phyloP scores from a whole-genome alignment of 768 basidiomycete genomes.

The Mycena albidolilacea region DNA sequence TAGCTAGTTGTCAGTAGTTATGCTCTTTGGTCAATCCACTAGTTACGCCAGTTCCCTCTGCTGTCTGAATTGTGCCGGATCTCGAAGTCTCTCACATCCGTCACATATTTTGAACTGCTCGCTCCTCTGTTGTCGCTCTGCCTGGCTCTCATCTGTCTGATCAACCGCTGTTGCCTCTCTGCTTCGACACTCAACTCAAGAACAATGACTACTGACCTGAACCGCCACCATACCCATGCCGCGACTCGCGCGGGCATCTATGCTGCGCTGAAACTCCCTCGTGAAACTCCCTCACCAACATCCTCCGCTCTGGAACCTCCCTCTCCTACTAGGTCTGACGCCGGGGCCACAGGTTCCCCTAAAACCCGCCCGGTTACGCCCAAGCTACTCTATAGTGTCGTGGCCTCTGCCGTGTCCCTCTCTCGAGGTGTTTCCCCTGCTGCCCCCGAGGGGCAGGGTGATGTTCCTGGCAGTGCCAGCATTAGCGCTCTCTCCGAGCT shows the following conservation, averaged over 20 bases:
- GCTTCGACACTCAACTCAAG: background rate
- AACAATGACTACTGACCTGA: background rate
- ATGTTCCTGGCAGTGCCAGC: too few species aligned
- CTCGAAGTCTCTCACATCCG: too few species aligned
- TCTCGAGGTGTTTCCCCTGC: background rate
- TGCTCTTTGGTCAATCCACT: too few species aligned
- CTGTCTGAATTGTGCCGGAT: too few species aligned
- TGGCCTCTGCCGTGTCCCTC: background rate
- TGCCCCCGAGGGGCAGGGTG: too few species aligned
- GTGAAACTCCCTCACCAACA: background rate
- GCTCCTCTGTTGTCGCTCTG: background rate
- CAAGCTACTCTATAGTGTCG: background rate
- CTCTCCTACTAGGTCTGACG: background rate
- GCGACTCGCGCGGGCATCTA: background rate
- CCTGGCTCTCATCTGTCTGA: too few species aligned
- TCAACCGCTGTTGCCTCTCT: background rate
- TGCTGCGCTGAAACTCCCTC: background rate
- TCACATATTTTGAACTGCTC: background rate
- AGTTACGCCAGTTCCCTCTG: too few species aligned
- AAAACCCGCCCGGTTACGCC: background rate
- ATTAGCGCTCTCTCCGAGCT: background rate
- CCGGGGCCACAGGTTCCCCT: slow-evolving; percentile 18
- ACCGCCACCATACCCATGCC: too few species aligned
- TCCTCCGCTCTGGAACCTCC: background rate
- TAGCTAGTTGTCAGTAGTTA: too few species aligned